Evolutionary conservation across 139 green algal species (phyloP).

Genomic region (Zygnema cylindricum): DNA sequence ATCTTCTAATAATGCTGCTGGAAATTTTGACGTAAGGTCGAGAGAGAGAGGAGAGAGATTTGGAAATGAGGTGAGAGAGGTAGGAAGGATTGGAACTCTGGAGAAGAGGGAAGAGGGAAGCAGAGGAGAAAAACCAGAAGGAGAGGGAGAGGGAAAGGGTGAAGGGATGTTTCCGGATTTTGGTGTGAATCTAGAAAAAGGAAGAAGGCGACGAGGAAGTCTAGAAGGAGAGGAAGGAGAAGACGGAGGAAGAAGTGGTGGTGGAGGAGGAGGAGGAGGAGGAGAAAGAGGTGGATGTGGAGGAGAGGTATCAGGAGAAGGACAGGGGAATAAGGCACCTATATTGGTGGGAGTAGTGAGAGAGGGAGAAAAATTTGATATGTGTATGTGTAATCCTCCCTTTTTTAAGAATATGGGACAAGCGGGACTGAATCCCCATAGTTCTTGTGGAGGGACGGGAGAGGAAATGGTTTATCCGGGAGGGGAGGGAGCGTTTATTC

Average conservation of each 20-base stretch:
- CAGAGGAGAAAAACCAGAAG: not conserved
- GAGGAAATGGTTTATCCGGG: conserved; percentile 89
- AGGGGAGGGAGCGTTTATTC: conserved; percentile 88
- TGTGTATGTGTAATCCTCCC: conserved; percentile 95
- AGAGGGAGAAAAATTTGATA: conserved; percentile 53
- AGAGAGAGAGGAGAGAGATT: conserved; percentile 7
- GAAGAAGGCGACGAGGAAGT: no score
- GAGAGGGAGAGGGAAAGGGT: not conserved
- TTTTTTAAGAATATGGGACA: conserved; percentile 89
- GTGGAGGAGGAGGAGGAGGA: not conserved
- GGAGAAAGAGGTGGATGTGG: no score
- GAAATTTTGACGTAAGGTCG: not conserved
- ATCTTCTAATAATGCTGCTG: not conserved
- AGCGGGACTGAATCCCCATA: conserved; percentile 81
- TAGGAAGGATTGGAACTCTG: not conserved
- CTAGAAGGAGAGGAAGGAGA: not conserved
- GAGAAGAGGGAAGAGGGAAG: not conserved
- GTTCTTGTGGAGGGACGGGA: conserved; percentile 66
- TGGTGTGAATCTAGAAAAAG: not conserved
- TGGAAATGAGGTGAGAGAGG: conserved; percentile 36
- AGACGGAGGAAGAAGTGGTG: no score
- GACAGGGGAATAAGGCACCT: not conserved
- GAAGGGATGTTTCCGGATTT: not conserved
- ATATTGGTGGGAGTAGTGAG: conserved; percentile 67
- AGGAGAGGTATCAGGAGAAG: no score